Evolutionary conservation across 371 early-diverging fungal genomes (phyloP), one percentile per base, ranked within the genome.

Genomic region (Entomophthora muscae): DNA sequence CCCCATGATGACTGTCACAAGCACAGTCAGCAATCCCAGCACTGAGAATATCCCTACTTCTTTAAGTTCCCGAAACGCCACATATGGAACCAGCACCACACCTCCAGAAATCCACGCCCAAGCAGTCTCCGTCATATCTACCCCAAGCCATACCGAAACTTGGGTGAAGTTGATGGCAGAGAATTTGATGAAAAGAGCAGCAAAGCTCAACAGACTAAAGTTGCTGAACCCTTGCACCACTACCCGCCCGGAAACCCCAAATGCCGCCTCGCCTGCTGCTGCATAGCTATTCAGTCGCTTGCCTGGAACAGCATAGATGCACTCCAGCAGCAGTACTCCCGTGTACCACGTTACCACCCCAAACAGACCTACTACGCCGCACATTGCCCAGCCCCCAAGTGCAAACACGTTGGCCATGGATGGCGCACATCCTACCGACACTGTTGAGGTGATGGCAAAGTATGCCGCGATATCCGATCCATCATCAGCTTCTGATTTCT

Each of bases 171-270:
- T 78, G 2, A 67, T 65, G 32, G 79, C 81, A n/a, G 76, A 33
- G 17, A 83, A 68, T 32, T 81, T 78, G 65, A 80, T 66, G 60
- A 78, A 83, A 53, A 83, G 73, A 57, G 75, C 66, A 1, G 80
- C 76, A 2, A 76, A 76, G 65, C 83, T 81, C n/a, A 81, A 58
- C n/a, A 79, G 68, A 60, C 81, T 76, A 65, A 74, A 73, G 56
- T 78, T 71, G 62, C 80, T 77, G 69, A 80, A 79, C 64, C 78
- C 77, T 63, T 71, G 65, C 61, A 73, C 70, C 21, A 72, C 61
- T 29, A 59, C 26, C 31, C 66, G 60, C 27, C 75, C 75, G 2
- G 60, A 32, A 21, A 53, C 64, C 22, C 75, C 75, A 66, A 65
- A 75, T 52, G 75, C 75, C 29, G 68, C 69, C 26, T 72, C 68